phyloP scores from a whole-genome alignment of 2,329 filamentous ascomycete species.

The Trichoderma brevicompactum region DNA sequence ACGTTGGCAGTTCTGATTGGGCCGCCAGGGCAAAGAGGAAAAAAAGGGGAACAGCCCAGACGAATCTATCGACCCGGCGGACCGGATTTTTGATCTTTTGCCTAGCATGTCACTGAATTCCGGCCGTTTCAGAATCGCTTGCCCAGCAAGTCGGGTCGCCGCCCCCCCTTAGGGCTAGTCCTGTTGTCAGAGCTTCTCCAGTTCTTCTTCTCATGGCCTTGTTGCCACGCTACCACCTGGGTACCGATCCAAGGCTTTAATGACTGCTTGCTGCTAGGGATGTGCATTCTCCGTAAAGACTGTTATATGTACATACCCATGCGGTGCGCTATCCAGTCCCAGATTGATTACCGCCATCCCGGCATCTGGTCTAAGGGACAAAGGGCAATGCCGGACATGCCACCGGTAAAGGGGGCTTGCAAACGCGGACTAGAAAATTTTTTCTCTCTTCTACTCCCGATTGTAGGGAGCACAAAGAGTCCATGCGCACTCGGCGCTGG shows the following conservation, averaged over 20 bases:
- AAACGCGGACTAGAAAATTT: background rate
- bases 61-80: conserved; percentile 30
- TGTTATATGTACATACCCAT: conserved; percentile 2
- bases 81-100: conserved; percentile 32
- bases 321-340: conserved; percentile 19
- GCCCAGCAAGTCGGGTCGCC: conserved; percentile 28
- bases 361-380: conserved; percentile 11
- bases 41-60: conserved; percentile 21
- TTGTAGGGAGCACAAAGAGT: conserved; percentile 4
- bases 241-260: conserved; percentile 8
- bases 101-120: conserved; percentile 28
- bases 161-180: conserved; percentile 15
- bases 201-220: conserved; percentile 22
- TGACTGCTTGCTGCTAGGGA: background rate
- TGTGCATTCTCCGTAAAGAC: background rate
- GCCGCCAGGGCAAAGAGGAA: background rate
- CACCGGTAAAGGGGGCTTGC: background rate
- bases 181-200: conserved; percentile 26
- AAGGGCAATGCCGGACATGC: conserved; percentile 15
- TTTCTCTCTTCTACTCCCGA: background rate
- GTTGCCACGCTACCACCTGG: conserved; percentile 27
- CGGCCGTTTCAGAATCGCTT: conserved; percentile 28
- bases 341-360: conserved; percentile 23
- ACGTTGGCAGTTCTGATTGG: conserved; percentile 3
- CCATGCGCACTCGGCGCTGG: conserved; percentile 8